Evolutionary conservation across 169 alveolate species (phyloP).

Genomic region (Cryptosporidium viatorum): DNA sequence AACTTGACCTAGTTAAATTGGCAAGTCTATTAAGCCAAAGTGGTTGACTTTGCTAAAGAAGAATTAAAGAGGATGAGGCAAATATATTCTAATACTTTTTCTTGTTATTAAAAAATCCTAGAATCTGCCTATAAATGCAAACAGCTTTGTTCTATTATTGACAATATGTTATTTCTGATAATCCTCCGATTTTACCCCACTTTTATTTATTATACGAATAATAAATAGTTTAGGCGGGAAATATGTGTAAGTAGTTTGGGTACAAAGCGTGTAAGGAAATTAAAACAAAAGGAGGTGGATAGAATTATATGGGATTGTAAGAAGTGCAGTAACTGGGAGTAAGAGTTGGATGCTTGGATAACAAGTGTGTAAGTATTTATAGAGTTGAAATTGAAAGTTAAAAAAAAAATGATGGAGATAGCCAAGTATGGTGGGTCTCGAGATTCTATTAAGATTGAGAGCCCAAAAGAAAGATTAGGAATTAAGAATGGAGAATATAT

Average conservation of each 20-base stretch:
- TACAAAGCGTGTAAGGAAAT: background rate
- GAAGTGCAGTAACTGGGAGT: background rate
- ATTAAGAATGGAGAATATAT: background rate
- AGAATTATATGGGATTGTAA: background rate
- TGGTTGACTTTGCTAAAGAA: background rate
- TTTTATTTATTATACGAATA: background rate
- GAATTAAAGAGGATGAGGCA: no score
- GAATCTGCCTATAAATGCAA: background rate
- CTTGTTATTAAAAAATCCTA: background rate
- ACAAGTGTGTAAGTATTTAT: background rate
- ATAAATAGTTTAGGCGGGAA: constrained; percentile 32
- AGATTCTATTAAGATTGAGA: constrained; percentile 17
- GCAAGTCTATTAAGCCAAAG: background rate
- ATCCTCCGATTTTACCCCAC: constrained; percentile 17
- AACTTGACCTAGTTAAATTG: background rate
- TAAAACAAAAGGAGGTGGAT: constrained; percentile 1
- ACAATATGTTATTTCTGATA: background rate
- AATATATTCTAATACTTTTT: no score
- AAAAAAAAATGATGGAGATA: background rate
- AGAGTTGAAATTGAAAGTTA: background rate
- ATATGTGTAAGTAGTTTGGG: background rate
- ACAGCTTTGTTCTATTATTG: background rate
- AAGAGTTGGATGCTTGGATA: constrained; percentile 5
- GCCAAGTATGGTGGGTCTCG: constrained; percentile 7
- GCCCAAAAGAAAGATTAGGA: background rate